A percentile compares a stretch with the other conserved stretches of the same genome.
Evolutionary conservation across 2,329 filamentous ascomycete species (phyloP).

Genomic region (Chrysosporium keratinophilum): DNA sequence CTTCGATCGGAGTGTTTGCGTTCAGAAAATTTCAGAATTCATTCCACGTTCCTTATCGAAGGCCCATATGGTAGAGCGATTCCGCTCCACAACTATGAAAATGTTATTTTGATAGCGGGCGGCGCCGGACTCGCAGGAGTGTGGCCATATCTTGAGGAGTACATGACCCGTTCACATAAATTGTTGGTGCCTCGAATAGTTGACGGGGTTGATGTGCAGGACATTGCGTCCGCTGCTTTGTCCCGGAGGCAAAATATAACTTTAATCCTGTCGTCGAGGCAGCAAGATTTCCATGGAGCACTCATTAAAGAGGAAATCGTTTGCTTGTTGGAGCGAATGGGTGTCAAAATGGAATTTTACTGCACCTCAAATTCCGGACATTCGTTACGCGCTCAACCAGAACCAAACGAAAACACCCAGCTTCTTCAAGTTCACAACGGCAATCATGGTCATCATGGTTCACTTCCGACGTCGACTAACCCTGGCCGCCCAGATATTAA

Average conservation of each 20-base stretch:
- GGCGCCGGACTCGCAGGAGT: conserved; percentile 31
- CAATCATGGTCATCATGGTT: background rate
- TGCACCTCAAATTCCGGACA: conserved; percentile 1
- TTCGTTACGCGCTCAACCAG: background rate
- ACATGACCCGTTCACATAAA: conserved; percentile 13
- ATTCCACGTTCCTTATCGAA: conserved; percentile 34
- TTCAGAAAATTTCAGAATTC: conserved; percentile 17
- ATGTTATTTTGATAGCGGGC: conserved; percentile 39
- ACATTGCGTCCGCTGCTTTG: background rate
- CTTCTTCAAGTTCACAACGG: conserved; percentile 2
- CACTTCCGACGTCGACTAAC: background rate
- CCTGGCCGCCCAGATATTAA: conserved; percentile 10
- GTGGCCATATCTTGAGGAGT: conserved; percentile 32
- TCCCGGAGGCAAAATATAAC: conserved; percentile 16
- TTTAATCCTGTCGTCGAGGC: conserved; percentile 20
- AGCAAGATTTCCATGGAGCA: conserved; percentile 12
- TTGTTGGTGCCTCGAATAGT: background rate
- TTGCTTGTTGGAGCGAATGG: background rate
- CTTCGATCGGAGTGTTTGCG: conserved; percentile 26
- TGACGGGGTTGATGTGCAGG: background rate
- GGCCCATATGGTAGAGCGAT: conserved; percentile 39
- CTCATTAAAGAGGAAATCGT: conserved; percentile 6
- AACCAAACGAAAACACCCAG: conserved; percentile 11
- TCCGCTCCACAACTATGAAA: conserved; percentile 36
- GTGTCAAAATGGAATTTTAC: conserved; percentile 11